Conservation (phyloP, 192 early-diverging fungal genomes). For the Coemansia sp. region DNA sequence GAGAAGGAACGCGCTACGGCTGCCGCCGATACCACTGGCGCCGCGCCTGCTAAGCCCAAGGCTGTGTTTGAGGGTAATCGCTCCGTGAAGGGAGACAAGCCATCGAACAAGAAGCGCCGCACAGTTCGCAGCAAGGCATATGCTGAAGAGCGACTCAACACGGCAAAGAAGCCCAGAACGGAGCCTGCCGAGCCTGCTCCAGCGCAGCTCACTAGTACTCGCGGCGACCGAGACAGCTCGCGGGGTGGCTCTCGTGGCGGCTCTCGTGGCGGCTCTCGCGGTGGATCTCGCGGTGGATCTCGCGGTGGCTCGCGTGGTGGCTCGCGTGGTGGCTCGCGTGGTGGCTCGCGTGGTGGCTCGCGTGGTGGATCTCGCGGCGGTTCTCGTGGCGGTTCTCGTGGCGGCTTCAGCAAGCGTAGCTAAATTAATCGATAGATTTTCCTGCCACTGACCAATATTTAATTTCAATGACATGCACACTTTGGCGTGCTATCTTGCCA, state of each 20-base stretch:
- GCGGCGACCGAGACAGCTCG: too few relatives aligned
- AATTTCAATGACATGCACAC: neutral
- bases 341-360: neutral
- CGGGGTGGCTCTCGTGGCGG: slow-evolving; percentile 1
- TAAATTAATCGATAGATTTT: neutral
- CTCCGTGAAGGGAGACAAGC: slow-evolving; percentile 58
- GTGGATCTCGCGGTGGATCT: neutral
- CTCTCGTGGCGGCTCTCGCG: neutral
- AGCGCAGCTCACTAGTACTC: neutral
- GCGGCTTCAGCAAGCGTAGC: slow-evolving; percentile 14
- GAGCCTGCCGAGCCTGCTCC: neutral
- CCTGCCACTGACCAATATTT: neutral
- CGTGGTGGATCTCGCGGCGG: slow-evolving; percentile 4
- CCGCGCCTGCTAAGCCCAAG: slow-evolving; percentile 8
- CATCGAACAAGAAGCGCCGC: slow-evolving; percentile 52
- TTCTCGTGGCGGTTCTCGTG: slow-evolving; percentile 10
- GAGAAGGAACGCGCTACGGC: slow-evolving; percentile 23
- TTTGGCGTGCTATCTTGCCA: neutral
- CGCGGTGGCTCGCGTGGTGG: slow-evolving; percentile 13
- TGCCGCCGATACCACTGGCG: neutral
- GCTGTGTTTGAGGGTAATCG: slow-evolving; percentile 59
- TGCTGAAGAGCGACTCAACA: slow-evolving; percentile 31
- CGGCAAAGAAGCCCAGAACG: slow-evolving; percentile 6
- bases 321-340: slow-evolving; percentile 2
- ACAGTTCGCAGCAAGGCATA: slow-evolving; percentile 42